Conservation (phyloP, 1,284 basidiomycete genomes). For the Marasmius sp. region DNA sequence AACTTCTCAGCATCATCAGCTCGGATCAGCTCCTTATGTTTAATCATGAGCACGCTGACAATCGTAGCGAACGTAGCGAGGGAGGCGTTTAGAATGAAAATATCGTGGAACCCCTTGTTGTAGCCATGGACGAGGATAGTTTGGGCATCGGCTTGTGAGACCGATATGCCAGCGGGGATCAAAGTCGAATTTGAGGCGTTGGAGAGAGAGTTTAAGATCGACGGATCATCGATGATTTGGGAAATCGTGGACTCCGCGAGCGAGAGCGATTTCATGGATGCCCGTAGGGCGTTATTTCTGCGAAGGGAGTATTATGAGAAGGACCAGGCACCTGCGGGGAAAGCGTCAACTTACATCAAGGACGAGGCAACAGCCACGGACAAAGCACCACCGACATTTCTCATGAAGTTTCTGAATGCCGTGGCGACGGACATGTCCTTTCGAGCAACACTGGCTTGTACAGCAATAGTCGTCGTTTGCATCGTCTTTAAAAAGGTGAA, state of each 20-base stretch:
- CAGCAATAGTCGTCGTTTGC: conserved; percentile 67
- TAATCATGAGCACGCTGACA: conserved; percentile 54
- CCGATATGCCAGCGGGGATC: conserved; percentile 13
- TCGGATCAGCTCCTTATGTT: conserved; percentile 55
- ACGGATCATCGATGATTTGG: conserved; percentile 48
- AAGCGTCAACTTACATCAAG: conserved; percentile 40
- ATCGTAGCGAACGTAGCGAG: conserved; percentile 47
- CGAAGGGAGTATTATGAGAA: background rate
- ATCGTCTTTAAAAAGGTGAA: conserved; percentile 39
- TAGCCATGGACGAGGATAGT: conserved; percentile 53
- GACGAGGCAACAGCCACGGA: conserved; percentile 62
- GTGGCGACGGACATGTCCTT: conserved; percentile 74
- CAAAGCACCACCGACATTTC: conserved; percentile 63
- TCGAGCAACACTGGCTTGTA: conserved; percentile 66
- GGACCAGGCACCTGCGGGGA: background rate
- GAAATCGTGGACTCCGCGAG: conserved; percentile 37
- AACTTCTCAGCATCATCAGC: conserved; percentile 42
- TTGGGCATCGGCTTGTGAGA: conserved; percentile 22
- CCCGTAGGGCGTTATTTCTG: conserved; percentile 57
- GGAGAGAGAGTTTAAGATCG: conserved; percentile 36
- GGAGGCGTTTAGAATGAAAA: conserved; percentile 59
- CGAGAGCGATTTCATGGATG: conserved; percentile 36
- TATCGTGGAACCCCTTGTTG: conserved; percentile 50
- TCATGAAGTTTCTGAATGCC: conserved; percentile 66
- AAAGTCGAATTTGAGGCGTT: conserved; percentile 35